These are phyloP conservation scores for Nemania sp. DNA, from an alignment of 2,329 filamentous ascomycete species.

Conservation along the genomic window DNA sequence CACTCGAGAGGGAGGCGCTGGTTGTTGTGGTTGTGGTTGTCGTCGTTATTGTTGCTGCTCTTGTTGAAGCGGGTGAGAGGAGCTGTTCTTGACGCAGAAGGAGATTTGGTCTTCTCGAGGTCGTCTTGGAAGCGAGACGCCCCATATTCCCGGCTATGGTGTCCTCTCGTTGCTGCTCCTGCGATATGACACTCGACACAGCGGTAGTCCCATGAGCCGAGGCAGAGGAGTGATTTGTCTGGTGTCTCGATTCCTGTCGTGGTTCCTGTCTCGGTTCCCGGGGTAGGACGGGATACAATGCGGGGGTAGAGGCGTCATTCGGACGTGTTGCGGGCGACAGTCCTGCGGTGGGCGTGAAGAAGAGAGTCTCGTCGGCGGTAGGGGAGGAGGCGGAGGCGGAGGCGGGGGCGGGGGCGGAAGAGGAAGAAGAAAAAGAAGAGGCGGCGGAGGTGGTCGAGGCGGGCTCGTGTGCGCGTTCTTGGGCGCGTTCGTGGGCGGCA, in stretches of 20 bases:
- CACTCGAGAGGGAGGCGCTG: conserved; percentile 40
- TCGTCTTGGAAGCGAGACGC: conserved; percentile 49
- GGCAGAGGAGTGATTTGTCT: conserved; percentile 15
- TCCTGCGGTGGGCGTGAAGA: conserved; percentile 25
- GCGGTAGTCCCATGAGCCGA: conserved; percentile 33
- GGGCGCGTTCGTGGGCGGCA: conserved; percentile 33
- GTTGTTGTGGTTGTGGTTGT: conserved; percentile 32
- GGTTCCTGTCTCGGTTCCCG: conserved; percentile 7
- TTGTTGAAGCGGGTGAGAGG: conserved; percentile 48
- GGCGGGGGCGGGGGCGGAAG: conserved; percentile 21
- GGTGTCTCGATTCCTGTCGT: conserved; percentile 7
- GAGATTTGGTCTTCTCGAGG: conserved; percentile 51
- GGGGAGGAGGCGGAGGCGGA: background rate
- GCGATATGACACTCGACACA: conserved; percentile 24
- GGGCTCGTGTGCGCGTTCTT: conserved; percentile 23
- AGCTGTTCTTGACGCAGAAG: conserved; percentile 49
- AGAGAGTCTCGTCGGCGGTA: conserved; percentile 32
- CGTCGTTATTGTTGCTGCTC: conserved; percentile 19
- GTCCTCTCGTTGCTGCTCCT: conserved; percentile 27
- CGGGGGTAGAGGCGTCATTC: conserved; percentile 13
- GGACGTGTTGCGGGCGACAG: conserved; percentile 29
- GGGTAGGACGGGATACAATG: conserved; percentile 33
- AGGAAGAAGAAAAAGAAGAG: background rate
- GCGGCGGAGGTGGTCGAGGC: conserved; percentile 23
- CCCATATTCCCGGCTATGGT: conserved; percentile 47